Percentiles rank a stretch among this genome's conserved stretches.
Evolutionary conservation across 2,329 filamentous ascomycete genomes (phyloP).

Genomic region (Beauveria bassiana): DNA sequence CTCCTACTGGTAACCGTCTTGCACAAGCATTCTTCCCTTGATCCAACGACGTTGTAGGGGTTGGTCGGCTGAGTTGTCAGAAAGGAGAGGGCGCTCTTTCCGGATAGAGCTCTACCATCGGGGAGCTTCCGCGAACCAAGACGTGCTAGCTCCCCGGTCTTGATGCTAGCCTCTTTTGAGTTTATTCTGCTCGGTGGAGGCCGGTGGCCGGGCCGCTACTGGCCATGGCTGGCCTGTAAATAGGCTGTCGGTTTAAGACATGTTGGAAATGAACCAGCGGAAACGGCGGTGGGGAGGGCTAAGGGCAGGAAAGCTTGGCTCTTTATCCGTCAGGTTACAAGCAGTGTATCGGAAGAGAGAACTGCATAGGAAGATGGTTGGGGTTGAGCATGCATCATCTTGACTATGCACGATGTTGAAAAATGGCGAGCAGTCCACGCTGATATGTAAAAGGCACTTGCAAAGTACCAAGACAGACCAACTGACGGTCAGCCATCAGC

Average conservation of each 20-base stretch:
- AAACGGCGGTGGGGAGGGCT: background rate
- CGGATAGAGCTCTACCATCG: background rate
- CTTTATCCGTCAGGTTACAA: no score
- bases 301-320: no score
- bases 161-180: background rate
- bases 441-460: background rate
- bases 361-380: background rate
- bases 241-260: no score
- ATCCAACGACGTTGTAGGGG: background rate
- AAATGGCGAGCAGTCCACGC: background rate
- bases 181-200: background rate
- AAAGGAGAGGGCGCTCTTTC: background rate
- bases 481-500: no score
- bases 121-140: background rate
- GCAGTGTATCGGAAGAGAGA: background rate
- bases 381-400: background rate
- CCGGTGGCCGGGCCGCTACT: background rate
- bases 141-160: background rate
- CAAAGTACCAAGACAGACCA: background rate
- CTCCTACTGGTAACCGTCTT: background rate
- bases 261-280: conserved; percentile 3
- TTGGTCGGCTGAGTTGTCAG: background rate
- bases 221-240: background rate
- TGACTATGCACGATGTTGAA: background rate
- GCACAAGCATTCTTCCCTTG: background rate